These are phyloP conservation scores for Hanseniaspora sp. DNA, from an alignment of 1,139 yeast genomes.

Conservation along the genomic window DNA sequence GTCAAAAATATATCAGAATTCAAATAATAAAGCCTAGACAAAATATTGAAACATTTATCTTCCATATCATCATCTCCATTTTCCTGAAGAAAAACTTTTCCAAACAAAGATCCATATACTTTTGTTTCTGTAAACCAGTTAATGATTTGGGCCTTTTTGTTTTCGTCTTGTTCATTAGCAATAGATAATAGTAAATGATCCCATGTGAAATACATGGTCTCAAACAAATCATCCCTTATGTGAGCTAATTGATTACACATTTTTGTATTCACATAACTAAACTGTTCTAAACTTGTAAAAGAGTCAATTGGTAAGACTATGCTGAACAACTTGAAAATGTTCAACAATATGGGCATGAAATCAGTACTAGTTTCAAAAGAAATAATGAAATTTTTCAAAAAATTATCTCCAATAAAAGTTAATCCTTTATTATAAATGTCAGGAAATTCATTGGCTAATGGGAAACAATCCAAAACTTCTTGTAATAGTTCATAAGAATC, in stretches of 20 bases:
- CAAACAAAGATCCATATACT: slow-evolving; percentile 23
- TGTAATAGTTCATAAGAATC: slow-evolving; percentile 87
- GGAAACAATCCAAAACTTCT: slow-evolving; percentile 47
- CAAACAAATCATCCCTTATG: slow-evolving; percentile 63
- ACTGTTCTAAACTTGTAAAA: slow-evolving; percentile 33
- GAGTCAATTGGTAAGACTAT: slow-evolving; percentile 40
- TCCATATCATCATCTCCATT: slow-evolving; percentile 28
- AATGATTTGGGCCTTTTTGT: slow-evolving; percentile 23
- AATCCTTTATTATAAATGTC: slow-evolving; percentile 18
- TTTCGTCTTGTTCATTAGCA: slow-evolving; percentile 25
- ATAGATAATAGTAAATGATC: slow-evolving; percentile 36
- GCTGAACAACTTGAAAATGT: slow-evolving; percentile 61
- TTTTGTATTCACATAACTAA: slow-evolving; percentile 39
- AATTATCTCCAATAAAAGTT: slow-evolving; percentile 21
- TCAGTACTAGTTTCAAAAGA: slow-evolving; percentile 59
- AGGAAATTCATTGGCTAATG: slow-evolving; percentile 23
- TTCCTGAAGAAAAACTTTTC: slow-evolving; percentile 26
- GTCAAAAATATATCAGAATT: slow-evolving; percentile 40
- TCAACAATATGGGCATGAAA: slow-evolving; percentile 54
- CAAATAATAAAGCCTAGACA: slow-evolving; percentile 44
- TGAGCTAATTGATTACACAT: slow-evolving; percentile 46
- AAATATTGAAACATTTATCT: slow-evolving; percentile 42
- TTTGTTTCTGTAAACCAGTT: slow-evolving; percentile 25
- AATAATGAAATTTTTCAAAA: slow-evolving; percentile 31
- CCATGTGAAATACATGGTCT: slow-evolving; percentile 45